Percentiles rank a stretch among this genome's conserved stretches.
Conservation (phyloP, 768 basidiomycete genomes). For the Trametes gibbosa region DNA sequence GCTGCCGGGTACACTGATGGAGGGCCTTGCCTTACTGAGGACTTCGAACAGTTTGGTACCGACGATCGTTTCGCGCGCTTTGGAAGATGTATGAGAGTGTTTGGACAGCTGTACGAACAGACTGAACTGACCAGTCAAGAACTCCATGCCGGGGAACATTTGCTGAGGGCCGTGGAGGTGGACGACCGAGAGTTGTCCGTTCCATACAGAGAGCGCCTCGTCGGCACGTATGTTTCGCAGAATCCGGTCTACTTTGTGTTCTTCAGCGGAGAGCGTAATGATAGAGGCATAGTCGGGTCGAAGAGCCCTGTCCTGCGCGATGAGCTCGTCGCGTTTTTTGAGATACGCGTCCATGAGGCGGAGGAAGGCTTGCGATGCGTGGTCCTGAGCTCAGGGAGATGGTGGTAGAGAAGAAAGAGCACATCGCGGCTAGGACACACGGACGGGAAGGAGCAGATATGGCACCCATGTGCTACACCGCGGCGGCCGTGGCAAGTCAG, state of each 20-base stretch:
- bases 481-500: too few relatives aligned
- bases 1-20: not conserved
- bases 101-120: not conserved
- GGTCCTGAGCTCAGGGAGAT: too few relatives aligned
- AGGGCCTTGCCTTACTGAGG: slow-evolving; percentile 48
- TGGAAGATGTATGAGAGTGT: not conserved
- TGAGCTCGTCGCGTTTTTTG: slow-evolving; percentile 23
- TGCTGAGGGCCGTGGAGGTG: slow-evolving; percentile 44
- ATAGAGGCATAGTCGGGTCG: slow-evolving; percentile 23
- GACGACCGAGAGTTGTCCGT: slow-evolving; percentile 35
- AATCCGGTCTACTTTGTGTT: slow-evolving; percentile 56
- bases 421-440: too few relatives aligned
- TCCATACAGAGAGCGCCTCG: slow-evolving; percentile 63
- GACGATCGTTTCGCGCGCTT: slow-evolving; percentile 39
- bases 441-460: too few relatives aligned
- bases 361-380: too few relatives aligned
- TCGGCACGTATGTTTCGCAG: slow-evolving; percentile 50
- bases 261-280: slow-evolving; percentile 21
- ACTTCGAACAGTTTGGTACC: slow-evolving; percentile 62
- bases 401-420: too few relatives aligned
- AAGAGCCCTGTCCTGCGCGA: slow-evolving; percentile 27
- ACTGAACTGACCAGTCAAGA: slow-evolving; percentile 54
- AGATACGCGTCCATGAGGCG: slow-evolving; percentile 24
- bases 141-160: slow-evolving; percentile 77
- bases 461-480: too few relatives aligned